A percentile compares a stretch with the other conserved stretches of the same genome.
Evolutionary conservation across 768 basidiomycete genomes (phyloP).

Genomic region (Suillus spraguei): DNA sequence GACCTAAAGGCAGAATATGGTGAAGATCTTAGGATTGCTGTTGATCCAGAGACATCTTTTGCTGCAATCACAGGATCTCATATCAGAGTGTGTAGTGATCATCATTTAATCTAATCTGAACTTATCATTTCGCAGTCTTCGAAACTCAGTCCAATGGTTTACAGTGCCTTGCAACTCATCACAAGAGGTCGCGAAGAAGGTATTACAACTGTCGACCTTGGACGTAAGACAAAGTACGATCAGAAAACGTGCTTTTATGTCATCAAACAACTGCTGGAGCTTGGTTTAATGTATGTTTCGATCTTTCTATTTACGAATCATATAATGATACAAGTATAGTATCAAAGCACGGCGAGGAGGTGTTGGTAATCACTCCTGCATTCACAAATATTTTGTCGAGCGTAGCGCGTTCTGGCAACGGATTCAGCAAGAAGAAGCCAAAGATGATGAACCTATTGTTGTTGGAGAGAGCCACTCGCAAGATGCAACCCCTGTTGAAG

Average conservation of each 20-base stretch:
- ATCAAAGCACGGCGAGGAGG: slow-evolving; percentile 80
- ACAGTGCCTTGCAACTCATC: slow-evolving; percentile 80
- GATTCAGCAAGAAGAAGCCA: slow-evolving; percentile 69
- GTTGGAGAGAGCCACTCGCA: slow-evolving; percentile 16
- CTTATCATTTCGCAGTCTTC: slow-evolving; percentile 50
- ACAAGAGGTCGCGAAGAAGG: slow-evolving; percentile 81
- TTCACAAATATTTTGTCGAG: slow-evolving; percentile 86
- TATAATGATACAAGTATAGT: slow-evolving; percentile 35
- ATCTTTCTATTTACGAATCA: slow-evolving; percentile 2
- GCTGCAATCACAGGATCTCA: slow-evolving; percentile 85
- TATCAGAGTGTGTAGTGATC: slow-evolving; percentile 58
- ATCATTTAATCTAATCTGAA: slow-evolving; percentile 15
- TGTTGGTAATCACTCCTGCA: slow-evolving; percentile 73
- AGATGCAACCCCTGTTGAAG: slow-evolving; percentile 19
- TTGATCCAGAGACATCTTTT: slow-evolving; percentile 74
- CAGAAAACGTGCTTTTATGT: slow-evolving; percentile 91
- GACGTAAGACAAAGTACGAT: slow-evolving; percentile 78
- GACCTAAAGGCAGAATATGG: slow-evolving; percentile 62
- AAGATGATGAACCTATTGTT: slow-evolving; percentile 30
- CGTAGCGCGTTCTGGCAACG: slow-evolving; percentile 74
- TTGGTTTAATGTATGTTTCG: slow-evolving; percentile 67
- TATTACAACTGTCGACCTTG: slow-evolving; percentile 76
- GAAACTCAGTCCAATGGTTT: slow-evolving; percentile 84
- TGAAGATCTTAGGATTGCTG: slow-evolving; percentile 68
- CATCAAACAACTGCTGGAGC: slow-evolving; percentile 70